Evolutionary conservation across 805 yeast genomes (phyloP).

Genomic region (Suhomyces sp.): DNA sequence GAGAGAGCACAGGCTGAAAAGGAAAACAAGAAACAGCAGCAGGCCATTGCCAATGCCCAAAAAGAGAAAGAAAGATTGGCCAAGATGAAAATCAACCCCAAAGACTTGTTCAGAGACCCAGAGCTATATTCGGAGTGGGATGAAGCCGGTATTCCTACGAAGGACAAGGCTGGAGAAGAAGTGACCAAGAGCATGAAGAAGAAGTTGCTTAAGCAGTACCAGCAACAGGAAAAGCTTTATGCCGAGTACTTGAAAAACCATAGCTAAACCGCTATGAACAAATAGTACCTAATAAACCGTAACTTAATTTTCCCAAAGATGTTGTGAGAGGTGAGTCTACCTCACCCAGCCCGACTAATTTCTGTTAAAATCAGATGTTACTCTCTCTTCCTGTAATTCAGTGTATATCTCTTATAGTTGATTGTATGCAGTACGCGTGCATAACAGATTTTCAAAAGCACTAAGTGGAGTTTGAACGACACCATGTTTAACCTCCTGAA

Average conservation of each 20-base stretch:
- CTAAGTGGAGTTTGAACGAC: background rate
- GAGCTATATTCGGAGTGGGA: conserved; percentile 73
- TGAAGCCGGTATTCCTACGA: conserved; percentile 76
- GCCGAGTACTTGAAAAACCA: conserved; percentile 50
- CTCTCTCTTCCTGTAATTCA: background rate
- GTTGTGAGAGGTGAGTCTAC: background rate
- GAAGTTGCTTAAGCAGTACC: conserved; percentile 75
- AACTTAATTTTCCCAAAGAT: background rate
- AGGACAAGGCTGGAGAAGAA: conserved; percentile 74
- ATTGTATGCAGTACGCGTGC: background rate
- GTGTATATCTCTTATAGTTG: background rate
- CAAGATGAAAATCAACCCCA: conserved; percentile 68
- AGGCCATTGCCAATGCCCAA: conserved; percentile 49
- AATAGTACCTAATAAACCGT: background rate
- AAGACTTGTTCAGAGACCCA: conserved; percentile 65
- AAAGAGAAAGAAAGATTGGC: conserved; percentile 61
- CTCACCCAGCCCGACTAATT: background rate
- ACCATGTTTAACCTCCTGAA: conserved; percentile 34
- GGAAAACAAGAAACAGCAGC: conserved; percentile 56
- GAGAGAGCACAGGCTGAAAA: conserved; percentile 53
- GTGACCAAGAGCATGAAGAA: conserved; percentile 81
- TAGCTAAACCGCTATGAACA: background rate
- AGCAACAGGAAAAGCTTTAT: conserved; percentile 78
- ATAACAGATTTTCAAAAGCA: background rate
- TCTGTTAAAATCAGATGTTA: background rate